Evolutionary conservation across 345 rosid species (phyloP).

Genomic region (Moringa oleifera): DNA sequence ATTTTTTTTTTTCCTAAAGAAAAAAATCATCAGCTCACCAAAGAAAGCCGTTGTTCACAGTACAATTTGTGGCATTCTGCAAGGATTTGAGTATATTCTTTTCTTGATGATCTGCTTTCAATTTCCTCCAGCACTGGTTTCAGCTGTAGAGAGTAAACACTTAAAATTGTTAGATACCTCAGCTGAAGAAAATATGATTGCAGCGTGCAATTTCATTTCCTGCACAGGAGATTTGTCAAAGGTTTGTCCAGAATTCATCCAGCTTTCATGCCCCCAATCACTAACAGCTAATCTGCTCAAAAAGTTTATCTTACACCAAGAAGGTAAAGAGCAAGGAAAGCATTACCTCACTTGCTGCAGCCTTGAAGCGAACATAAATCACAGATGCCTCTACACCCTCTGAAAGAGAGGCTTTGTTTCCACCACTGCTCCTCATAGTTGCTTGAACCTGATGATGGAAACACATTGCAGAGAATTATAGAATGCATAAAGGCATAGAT

Average conservation of each 20-base stretch:
- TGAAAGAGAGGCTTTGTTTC: constrained; percentile 63
- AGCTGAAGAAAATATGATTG: neutral
- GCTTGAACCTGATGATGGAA: constrained; percentile 63
- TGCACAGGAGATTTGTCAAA: constrained; percentile 1
- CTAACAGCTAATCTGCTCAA: neutral
- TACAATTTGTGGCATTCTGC: constrained; percentile 89
- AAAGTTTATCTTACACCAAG: constrained; percentile 4
- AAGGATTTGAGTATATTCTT: constrained; percentile 78
- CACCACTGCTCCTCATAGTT: constrained; percentile 65
- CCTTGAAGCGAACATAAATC: constrained; percentile 93
- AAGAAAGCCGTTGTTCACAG: constrained; percentile 89
- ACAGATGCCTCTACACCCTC: constrained; percentile 98
- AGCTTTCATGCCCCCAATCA: neutral
- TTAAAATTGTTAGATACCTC: constrained; percentile 19
- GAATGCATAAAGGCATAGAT: constrained; percentile 8
- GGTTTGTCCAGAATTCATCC: constrained; percentile 1
- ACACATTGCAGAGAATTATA: constrained; percentile 15
- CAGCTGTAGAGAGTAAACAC: constrained; percentile 71
- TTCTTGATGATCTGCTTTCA: constrained; percentile 89
- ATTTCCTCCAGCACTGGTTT: constrained; percentile 85
- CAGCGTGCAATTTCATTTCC: constrained; percentile 1
- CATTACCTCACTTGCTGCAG: constrained; percentile 89
- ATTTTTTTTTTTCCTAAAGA: too few species aligned
- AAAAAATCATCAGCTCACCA: constrained; percentile 45
- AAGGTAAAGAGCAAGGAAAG: constrained; percentile 8